A percentile compares a stretch with the other conserved stretches of the same genome.
These are phyloP conservation scores for Yamadazyma ubonensis DNA, from an alignment of 805 yeast genomes.

Conservation along the genomic window DNA sequence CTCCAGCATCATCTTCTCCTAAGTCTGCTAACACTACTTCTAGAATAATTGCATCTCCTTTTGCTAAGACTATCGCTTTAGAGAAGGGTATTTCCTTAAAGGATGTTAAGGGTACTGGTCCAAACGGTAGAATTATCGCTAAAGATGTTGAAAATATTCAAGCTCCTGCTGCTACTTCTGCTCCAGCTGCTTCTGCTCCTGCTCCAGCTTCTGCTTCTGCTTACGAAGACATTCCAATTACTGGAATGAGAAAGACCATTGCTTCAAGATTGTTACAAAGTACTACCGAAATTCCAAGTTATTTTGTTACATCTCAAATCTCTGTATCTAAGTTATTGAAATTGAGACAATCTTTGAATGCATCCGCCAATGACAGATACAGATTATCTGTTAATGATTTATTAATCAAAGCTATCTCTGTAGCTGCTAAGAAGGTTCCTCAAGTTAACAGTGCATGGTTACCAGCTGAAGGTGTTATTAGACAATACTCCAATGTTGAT, in stretches of 20 bases:
- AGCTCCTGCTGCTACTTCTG: constrained; percentile 33
- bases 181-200: constrained; percentile 46
- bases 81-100: constrained; percentile 88
- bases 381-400: constrained; percentile 92
- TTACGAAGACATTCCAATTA: constrained; percentile 80
- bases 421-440: constrained; percentile 88
- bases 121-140: constrained; percentile 90
- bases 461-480: constrained; percentile 81
- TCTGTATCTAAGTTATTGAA: constrained; percentile 88
- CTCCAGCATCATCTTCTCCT: constrained; percentile 20
- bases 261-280: constrained; percentile 86
- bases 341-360: constrained; percentile 86
- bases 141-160: constrained; percentile 80
- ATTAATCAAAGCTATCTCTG: constrained; percentile 89
- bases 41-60: constrained; percentile 90
- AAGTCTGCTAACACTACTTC: constrained; percentile 43
- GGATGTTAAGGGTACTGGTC: constrained; percentile 88
- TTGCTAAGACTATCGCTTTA: constrained; percentile 89
- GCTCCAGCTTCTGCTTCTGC: constrained; percentile 49
- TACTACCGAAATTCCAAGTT: constrained; percentile 84
- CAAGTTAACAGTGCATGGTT: constrained; percentile 94
- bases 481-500: constrained; percentile 89
- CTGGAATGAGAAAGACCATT: constrained; percentile 91
- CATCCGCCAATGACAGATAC: constrained; percentile 80
- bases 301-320: constrained; percentile 83